Percentiles rank a stretch among this genome's conserved stretches.
phyloP scores from a whole-genome alignment of 352 stramenopile species.

The Pythium aquatile region DNA sequence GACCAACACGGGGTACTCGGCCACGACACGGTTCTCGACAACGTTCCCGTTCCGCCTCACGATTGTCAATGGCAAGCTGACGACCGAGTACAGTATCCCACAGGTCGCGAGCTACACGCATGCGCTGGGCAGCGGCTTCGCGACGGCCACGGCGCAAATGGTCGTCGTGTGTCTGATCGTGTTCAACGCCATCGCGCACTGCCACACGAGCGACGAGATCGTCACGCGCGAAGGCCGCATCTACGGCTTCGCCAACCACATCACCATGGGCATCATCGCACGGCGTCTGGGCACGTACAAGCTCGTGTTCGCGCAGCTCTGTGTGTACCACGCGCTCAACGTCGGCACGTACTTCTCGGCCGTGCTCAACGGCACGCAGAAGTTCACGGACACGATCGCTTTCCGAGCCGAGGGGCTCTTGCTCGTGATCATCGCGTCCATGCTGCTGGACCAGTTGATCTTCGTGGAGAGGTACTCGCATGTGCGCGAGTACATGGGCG shows the following conservation, averaged over 20 bases:
- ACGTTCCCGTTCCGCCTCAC: slow-evolving; percentile 19
- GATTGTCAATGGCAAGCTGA: slow-evolving; percentile 8
- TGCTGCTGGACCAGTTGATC: slow-evolving; percentile 23
- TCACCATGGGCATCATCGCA: slow-evolving; percentile 26
- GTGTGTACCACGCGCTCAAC: slow-evolving; percentile 22
- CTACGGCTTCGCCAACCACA: slow-evolving; percentile 21
- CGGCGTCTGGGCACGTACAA: slow-evolving; percentile 24
- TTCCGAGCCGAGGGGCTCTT: slow-evolving; percentile 19
- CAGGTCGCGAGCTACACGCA: slow-evolving; percentile 19
- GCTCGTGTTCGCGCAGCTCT: slow-evolving; percentile 24
- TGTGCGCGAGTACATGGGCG: slow-evolving; percentile 18
- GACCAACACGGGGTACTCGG: slow-evolving; percentile 20
- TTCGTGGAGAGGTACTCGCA: slow-evolving; percentile 25
- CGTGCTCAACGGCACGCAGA: slow-evolving; percentile 22
- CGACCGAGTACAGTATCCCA: slow-evolving; percentile 13
- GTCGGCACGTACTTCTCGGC: slow-evolving; percentile 24
- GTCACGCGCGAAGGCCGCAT: slow-evolving; percentile 15
- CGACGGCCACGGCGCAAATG: slow-evolving; percentile 19
- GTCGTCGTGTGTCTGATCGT: slow-evolving; percentile 21
- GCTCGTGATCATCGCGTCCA: slow-evolving; percentile 22
- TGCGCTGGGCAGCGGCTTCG: slow-evolving; percentile 22
- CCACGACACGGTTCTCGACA: slow-evolving; percentile 21
- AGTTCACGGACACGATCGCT: slow-evolving; percentile 25
- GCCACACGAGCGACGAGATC: slow-evolving; percentile 11
- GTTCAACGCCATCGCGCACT: slow-evolving; percentile 24